A percentile compares a stretch with the other conserved stretches of the same genome.
Evolutionary conservation across 2,329 filamentous ascomycete species (phyloP).

Genomic region (Pyricularia sp.): DNA sequence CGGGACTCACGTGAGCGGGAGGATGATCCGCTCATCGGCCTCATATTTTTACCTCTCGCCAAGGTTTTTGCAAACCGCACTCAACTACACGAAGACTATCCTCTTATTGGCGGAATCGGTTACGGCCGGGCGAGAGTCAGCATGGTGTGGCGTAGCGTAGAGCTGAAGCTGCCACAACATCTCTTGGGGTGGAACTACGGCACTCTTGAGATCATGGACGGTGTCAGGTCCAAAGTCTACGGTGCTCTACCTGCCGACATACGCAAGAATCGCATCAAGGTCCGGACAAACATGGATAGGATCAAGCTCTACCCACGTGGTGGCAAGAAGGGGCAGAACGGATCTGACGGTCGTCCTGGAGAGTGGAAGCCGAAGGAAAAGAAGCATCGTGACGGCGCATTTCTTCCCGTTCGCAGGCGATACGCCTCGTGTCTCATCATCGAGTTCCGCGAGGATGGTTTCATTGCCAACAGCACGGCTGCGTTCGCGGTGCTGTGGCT

Average conservation of each 20-base stretch:
- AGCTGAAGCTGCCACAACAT: slow-evolving; percentile 48
- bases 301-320: slow-evolving; percentile 42
- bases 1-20: slow-evolving; percentile 61
- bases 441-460: slow-evolving; percentile 47
- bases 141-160: slow-evolving; percentile 63
- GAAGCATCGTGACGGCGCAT: slow-evolving; percentile 28
- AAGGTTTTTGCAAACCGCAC: slow-evolving; percentile 53
- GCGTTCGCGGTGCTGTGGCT: slow-evolving; percentile 61
- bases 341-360: slow-evolving; percentile 19
- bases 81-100: slow-evolving; percentile 57
- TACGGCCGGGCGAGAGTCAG: slow-evolving; percentile 61
- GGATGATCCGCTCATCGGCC: slow-evolving; percentile 59
- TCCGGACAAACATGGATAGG: slow-evolving; percentile 24
- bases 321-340: not conserved
- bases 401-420: slow-evolving; percentile 50
- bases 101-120: slow-evolving; percentile 62
- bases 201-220: slow-evolving; percentile 53
- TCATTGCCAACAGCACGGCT: slow-evolving; percentile 42
- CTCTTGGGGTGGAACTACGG: slow-evolving; percentile 64
- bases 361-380: slow-evolving; percentile 45
- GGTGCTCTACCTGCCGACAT: slow-evolving; percentile 34
- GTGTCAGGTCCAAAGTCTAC: slow-evolving; percentile 30
- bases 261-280: slow-evolving; percentile 17
- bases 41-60: slow-evolving; percentile 56
- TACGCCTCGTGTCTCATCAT: slow-evolving; percentile 48